Base-by-base conservation (phyloP, 495 filamentous ascomycete genomes). In the Daldinia decipiens region DNA sequence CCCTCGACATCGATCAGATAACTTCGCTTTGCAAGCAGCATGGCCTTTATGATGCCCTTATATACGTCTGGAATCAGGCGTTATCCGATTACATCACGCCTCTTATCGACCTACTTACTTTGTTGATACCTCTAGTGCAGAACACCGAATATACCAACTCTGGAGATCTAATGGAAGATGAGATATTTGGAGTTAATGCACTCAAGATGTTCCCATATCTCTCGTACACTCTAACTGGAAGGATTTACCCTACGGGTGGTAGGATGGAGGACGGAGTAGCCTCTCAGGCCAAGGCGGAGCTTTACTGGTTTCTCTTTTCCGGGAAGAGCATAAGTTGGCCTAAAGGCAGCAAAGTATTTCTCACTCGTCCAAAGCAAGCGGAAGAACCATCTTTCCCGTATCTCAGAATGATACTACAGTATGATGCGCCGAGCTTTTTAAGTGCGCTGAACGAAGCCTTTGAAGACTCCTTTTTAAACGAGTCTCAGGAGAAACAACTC, bases 391-490 rank as follows among this genome's bases (percentile, higher is more conserved):
- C 90, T 0, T 97, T 93, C 73, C 91, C 92, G 4, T 93, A 95
- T 76, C 87, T 99, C 2, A 87, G 91, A 31, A 86, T 91, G 69
- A 90, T 98, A 57, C 83, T 99, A 26, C 87, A 92, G 56, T 98
- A 96, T 68, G 92, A 98, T 77, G 87, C 95, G 0, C 85, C 92
- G 3, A 98, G 93, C 79, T 94, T 98, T 71, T 86, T 99, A 79
- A 98, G 94, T 79, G 93, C 95, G 71, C 81, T 99, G 19, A 98
- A 99, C 71, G 95, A 99, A 79, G 95, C 95, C 8, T 99, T 99
- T 72, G 95, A 99, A 77, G 94, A 99, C 75, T 84, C 89, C 6
- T 99, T 97, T 67, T 84, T 99, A 56, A 98, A 98, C 74, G 91
- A 93, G 52, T 84, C 86, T 8, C 83, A 87, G 0, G 89, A 91